Conservation (phyloP, 2,329 filamentous ascomycete genomes). For the Lasiodiplodia theobromae region DNA sequence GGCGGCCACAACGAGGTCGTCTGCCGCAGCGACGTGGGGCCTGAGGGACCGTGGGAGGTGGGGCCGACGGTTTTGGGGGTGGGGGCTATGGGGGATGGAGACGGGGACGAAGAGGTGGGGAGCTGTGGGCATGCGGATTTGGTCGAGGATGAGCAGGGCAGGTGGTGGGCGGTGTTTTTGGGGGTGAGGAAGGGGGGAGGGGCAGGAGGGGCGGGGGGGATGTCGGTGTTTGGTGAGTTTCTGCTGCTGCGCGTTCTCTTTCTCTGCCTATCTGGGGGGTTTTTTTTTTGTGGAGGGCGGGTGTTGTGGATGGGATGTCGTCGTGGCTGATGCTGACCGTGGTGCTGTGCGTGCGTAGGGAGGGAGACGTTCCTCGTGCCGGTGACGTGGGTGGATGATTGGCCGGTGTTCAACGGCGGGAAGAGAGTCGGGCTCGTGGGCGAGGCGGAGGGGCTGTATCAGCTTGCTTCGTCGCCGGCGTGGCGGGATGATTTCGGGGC, state of each 20-base stretch:
- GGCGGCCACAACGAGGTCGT: slow-evolving; percentile 62
- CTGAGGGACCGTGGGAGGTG: slow-evolving; percentile 65
- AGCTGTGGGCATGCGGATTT: slow-evolving; percentile 60
- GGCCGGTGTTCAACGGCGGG: slow-evolving; percentile 60
- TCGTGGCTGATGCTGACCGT: background rate
- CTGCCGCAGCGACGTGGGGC: slow-evolving; percentile 52
- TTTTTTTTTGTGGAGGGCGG: background rate
- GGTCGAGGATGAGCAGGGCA: slow-evolving; percentile 53
- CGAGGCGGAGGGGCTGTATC: slow-evolving; percentile 12
- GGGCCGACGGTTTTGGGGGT: slow-evolving; percentile 28
- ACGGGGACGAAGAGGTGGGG: slow-evolving; percentile 60
- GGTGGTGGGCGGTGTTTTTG: slow-evolving; percentile 59
- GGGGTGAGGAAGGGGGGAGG: slow-evolving; percentile 50
- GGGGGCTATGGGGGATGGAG: background rate
- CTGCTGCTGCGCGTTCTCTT: background rate
- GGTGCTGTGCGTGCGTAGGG: slow-evolving; percentile 38
- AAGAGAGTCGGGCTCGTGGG: slow-evolving; percentile 51
- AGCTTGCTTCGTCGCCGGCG: slow-evolving; percentile 31
- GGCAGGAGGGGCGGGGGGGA: slow-evolving; percentile 39
- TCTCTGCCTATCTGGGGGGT: background rate
- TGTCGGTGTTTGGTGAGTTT: slow-evolving; percentile 53
- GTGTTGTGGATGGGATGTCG: background rate
- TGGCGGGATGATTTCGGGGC: slow-evolving; percentile 51
- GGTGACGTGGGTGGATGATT: slow-evolving; percentile 59
- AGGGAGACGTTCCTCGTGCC: slow-evolving; percentile 60